phyloP scores from a whole-genome alignment of 2,329 filamentous ascomycete species.

The Exophiala oligosperma region DNA sequence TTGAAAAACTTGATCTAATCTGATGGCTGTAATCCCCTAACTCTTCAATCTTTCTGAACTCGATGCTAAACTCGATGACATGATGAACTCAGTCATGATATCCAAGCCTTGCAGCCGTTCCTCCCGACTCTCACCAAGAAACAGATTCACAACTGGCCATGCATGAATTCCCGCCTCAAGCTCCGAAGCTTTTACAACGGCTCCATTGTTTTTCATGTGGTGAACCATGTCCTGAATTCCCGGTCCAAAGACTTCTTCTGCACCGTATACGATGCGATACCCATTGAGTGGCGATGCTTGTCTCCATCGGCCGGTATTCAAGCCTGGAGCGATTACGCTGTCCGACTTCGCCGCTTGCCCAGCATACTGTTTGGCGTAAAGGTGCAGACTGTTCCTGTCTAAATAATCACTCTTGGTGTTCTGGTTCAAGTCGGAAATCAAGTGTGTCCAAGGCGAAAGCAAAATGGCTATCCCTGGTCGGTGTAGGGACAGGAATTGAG shows the following conservation, averaged over 20 bases:
- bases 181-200: constrained; percentile 56
- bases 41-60: constrained; percentile 3
- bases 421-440: constrained; percentile 66
- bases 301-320: constrained; percentile 65
- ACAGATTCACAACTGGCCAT: constrained; percentile 72
- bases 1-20: constrained; percentile 63
- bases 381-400: constrained; percentile 63
- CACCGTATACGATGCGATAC: constrained; percentile 70
- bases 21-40: constrained; percentile 39
- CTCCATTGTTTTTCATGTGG: constrained; percentile 55
- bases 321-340: constrained; percentile 64
- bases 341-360: constrained; percentile 55
- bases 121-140: constrained; percentile 50
- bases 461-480: constrained; percentile 65
- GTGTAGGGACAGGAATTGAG: constrained; percentile 28
- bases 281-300: constrained; percentile 66
- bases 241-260: constrained; percentile 74
- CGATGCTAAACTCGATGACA: constrained; percentile 22
- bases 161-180: constrained; percentile 72
- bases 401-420: constrained; percentile 76
- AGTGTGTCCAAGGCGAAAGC: constrained; percentile 78
- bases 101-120: constrained; percentile 50
- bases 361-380: constrained; percentile 70
- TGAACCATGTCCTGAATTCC: constrained; percentile 65
- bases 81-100: constrained; percentile 26